Conservation (phyloP, 164 flowering plant genomes). For the Malania oleifera region DNA sequence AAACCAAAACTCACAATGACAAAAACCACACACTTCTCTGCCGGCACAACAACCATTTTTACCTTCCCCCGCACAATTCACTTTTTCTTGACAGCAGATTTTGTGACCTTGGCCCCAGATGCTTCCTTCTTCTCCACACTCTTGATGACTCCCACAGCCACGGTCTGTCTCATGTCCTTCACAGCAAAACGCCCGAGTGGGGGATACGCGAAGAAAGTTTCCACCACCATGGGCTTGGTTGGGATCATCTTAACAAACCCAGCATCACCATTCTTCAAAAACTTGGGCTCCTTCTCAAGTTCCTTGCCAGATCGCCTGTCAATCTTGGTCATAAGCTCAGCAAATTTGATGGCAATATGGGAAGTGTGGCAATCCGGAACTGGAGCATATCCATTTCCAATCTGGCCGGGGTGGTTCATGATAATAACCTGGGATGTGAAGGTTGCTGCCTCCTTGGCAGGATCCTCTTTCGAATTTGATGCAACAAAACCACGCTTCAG, state of each 20-base stretch:
- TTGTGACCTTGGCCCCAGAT: neutral
- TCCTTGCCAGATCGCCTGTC: conserved; percentile 17
- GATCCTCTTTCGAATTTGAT: no score
- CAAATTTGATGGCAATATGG: conserved; percentile 6
- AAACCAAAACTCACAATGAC: no score
- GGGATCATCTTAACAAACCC: conserved; percentile 16
- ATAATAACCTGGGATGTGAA: no score
- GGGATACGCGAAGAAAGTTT: neutral
- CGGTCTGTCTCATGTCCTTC: conserved; percentile 1
- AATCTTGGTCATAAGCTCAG: conserved; percentile 7
- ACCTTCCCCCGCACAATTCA: no score
- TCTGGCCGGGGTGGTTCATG: no score
- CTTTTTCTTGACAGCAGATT: conserved; percentile 10
- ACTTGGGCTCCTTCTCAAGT: no score
- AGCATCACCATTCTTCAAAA: conserved; percentile 17
- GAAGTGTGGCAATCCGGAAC: conserved; percentile 15
- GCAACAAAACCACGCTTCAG: no score
- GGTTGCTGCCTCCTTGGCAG: no score
- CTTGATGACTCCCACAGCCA: conserved; percentile 2
- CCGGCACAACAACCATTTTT: no score
- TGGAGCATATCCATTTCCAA: conserved; percentile 16
- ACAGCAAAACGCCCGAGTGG: conserved; percentile 1
- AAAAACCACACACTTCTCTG: no score
- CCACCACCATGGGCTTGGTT: conserved; percentile 3
- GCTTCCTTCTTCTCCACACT: conserved; percentile 1